These are phyloP conservation scores for Terfezia boudieri DNA, from an alignment of 495 filamentous ascomycete species.

Conservation along the genomic window DNA sequence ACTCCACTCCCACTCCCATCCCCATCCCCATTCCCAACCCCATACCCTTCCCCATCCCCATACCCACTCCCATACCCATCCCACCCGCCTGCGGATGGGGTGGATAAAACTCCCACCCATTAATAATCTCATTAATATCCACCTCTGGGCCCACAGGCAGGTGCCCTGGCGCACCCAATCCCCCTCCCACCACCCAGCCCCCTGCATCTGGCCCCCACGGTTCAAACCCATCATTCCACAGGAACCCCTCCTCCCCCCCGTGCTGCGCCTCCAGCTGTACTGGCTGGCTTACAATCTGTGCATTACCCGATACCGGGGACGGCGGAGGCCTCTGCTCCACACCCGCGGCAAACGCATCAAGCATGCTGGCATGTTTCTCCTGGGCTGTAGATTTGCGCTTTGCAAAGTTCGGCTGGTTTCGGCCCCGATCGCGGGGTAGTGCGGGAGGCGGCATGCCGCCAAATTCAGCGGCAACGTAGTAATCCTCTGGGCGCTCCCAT, in stretches of 20 bases:
- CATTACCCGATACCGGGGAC: no score
- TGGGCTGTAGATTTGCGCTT: neutral
- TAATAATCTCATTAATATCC: no score
- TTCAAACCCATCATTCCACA: no score
- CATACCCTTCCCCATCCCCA: constrained; percentile 41
- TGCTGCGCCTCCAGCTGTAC: no score
- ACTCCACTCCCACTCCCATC: constrained; percentile 39
- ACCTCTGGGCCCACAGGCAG: no score
- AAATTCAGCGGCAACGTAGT: constrained; percentile 11
- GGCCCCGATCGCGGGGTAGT: constrained; percentile 15
- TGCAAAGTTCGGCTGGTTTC: constrained; percentile 5
- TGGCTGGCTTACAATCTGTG: no score
- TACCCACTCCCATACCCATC: neutral
- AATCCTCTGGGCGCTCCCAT: constrained; percentile 39
- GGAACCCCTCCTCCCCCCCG: no score
- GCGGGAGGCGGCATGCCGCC: constrained; percentile 19
- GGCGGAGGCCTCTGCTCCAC: neutral
- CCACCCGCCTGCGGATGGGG: neutral
- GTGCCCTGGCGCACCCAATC: no score
- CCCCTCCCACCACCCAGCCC: no score
- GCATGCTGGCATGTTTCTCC: neutral
- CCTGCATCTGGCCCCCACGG: no score
- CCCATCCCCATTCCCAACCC: constrained; percentile 35
- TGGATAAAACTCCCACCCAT: no score
- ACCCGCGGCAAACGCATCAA: neutral